Base-by-base conservation (phyloP, 495 filamentous ascomycete species). In the Trichocladium antarcticum region DNA sequence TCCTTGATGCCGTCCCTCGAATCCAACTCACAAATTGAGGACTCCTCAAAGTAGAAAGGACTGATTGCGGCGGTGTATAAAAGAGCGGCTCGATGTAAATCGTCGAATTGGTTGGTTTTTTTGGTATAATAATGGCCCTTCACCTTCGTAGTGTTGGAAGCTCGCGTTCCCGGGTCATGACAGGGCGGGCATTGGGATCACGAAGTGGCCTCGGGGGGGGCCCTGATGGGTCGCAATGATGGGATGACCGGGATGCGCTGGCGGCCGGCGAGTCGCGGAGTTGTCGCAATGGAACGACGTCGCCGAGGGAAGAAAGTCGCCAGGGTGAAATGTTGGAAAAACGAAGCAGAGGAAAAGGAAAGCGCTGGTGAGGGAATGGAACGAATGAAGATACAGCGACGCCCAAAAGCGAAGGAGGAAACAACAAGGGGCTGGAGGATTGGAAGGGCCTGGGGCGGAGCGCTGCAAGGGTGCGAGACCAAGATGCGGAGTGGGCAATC, bases 71-170 rank as follows among this genome's bases (percentile, higher is more conserved):
- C 2, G 31, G 32, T 29, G 54, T 55, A 41, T 54, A 61, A 64
- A 71, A 68, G 70, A 73, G 69, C 61, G 70, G 64, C 61, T 67
- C 53, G 70, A 72, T 69, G 69, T 68, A 57, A 64, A 51, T 61
- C 60, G 60, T 61, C 58, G 45, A 45, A 43, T 29, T 37, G 39
- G 24, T 39, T 35, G 43, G 14, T 36, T 42, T 42, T 12, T 47
- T 38, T 41, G n/a, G 10, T 22, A 15, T 31, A 28, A 32, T 28
- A 47, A 48, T 24, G 27, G 49, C 53, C 50, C 50, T 58, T 62
- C 55, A 62, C 48, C 48, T 47, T 53, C 49, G 55, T 38, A 47
- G 49, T 40, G 46, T 55, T 46, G 57, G 19, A 40, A 50, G 32
- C 40, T 56, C 57, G 53, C 57, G 57, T 60, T 50, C 48, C 47